Percentiles rank a stretch among this genome's conserved stretches.
Conservation (phyloP, 2,329 filamentous ascomycete species). For the Purpureocillium takamizusanense region DNA sequence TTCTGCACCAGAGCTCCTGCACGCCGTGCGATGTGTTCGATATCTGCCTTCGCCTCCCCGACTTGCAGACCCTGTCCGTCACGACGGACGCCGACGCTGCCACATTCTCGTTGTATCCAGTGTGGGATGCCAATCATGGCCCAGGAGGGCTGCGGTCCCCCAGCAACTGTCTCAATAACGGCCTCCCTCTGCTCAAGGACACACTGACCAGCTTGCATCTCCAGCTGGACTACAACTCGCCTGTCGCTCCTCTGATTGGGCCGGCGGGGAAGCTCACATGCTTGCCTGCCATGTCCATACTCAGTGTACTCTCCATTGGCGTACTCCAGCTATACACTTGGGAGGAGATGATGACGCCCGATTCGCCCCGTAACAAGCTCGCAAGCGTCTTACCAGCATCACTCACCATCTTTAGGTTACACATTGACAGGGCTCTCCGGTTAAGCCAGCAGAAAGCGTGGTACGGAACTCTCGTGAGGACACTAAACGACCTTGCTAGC, state of each 20-base stretch:
- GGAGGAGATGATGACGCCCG: slow-evolving; percentile 3
- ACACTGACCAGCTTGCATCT: not conserved
- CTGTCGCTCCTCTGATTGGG: not conserved
- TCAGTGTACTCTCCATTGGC: not conserved
- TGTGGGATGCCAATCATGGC: not conserved
- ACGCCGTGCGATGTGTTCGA: not conserved
- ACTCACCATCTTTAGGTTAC: no score
- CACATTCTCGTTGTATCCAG: not conserved
- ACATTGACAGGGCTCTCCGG: no score
- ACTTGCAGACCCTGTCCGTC: not conserved
- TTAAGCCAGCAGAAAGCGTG: no score
- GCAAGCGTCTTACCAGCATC: no score
- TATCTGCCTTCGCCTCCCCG: not conserved
- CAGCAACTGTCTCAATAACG: not conserved
- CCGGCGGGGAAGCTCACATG: not conserved
- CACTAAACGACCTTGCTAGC: no score
- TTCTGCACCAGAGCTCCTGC: not conserved
- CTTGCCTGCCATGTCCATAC: not conserved
- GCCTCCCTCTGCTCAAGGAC: not conserved
- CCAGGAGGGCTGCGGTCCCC: not conserved
- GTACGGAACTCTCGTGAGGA: no score
- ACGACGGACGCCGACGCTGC: not conserved
- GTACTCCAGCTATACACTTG: not conserved
- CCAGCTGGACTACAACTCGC: not conserved
- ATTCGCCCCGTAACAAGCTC: no score